These are phyloP conservation scores for Lactarius hatsudake DNA, from an alignment of 768 basidiomycete genomes.

Conservation along the genomic window DNA sequence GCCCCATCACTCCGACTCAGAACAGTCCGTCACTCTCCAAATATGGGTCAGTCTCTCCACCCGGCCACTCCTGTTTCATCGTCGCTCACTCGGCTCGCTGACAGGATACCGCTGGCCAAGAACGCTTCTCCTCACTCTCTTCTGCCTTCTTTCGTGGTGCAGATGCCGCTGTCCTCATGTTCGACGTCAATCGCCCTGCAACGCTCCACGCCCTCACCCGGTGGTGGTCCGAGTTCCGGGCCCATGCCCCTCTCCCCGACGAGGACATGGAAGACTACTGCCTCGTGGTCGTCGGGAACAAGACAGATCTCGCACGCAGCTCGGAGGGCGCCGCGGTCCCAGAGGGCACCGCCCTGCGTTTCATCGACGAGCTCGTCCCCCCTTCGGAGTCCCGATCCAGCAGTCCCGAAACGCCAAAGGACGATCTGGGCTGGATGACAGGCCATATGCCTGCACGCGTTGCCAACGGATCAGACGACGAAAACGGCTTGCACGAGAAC, in stretches of 20 bases:
- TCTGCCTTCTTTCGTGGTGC: constrained; percentile 83
- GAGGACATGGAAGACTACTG: constrained; percentile 64
- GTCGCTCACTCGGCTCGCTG: constrained; percentile 13
- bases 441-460: not conserved
- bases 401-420: constrained; percentile 15
- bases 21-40: constrained; percentile 62
- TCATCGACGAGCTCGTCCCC: constrained; percentile 54
- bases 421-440: constrained; percentile 3
- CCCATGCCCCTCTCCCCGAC: constrained; percentile 62
- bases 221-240: constrained; percentile 81
- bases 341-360: constrained; percentile 46
- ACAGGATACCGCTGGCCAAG: constrained; percentile 85
- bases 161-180: constrained; percentile 78
- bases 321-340: constrained; percentile 31
- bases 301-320: constrained; percentile 53
- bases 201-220: constrained; percentile 56
- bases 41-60: constrained; percentile 50
- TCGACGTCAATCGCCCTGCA: constrained; percentile 67
- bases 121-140: constrained; percentile 80
- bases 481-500: not conserved
- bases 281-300: constrained; percentile 71
- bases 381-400: constrained; percentile 24
- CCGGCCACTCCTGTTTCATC: not conserved
- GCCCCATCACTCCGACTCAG: constrained; percentile 53
- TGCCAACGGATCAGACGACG: constrained; percentile 3